Evolutionary conservation across 2,329 filamentous ascomycete species (phyloP).

Genomic region (Penicillium psychrosexuale): DNA sequence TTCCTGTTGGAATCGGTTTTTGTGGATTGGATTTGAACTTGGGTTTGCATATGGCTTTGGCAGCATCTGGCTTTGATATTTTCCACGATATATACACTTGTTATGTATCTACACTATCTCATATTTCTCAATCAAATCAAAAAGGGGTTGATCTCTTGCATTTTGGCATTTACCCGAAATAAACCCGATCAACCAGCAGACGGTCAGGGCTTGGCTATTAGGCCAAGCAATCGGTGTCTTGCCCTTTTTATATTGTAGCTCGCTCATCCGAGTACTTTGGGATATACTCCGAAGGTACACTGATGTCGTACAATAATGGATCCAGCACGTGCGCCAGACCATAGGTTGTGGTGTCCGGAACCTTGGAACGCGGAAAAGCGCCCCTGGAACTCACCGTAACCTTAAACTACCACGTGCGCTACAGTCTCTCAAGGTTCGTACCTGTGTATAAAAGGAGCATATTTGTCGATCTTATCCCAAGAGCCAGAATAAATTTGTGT

Average conservation of each 20-base stretch:
- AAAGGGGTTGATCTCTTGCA: background rate
- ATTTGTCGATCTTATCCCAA: constrained; percentile 12
- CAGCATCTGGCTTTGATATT: constrained; percentile 21
- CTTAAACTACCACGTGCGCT: background rate
- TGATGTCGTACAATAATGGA: background rate
- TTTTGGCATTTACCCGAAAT: background rate
- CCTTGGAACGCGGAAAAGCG: background rate
- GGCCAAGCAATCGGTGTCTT: background rate
- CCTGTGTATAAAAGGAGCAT: background rate
- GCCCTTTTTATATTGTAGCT: background rate
- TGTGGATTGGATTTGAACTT: constrained; percentile 20
- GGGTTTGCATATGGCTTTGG: constrained; percentile 26
- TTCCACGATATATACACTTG: background rate
- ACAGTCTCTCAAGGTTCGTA: background rate
- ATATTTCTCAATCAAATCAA: constrained; percentile 5
- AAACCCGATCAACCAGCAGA: background rate
- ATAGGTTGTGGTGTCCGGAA: background rate
- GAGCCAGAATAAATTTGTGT: background rate
- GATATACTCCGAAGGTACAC: background rate
- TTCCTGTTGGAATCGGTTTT: constrained; percentile 12
- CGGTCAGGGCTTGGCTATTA: background rate
- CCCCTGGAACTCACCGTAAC: background rate
- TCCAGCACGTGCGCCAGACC: background rate
- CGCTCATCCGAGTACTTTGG: background rate
- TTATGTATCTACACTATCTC: constrained; percentile 1